Percentiles rank a stretch among this genome's conserved stretches.
phyloP scores from a whole-genome alignment of 2,329 filamentous ascomycete species.

The Uncinocarpus reesii region DNA sequence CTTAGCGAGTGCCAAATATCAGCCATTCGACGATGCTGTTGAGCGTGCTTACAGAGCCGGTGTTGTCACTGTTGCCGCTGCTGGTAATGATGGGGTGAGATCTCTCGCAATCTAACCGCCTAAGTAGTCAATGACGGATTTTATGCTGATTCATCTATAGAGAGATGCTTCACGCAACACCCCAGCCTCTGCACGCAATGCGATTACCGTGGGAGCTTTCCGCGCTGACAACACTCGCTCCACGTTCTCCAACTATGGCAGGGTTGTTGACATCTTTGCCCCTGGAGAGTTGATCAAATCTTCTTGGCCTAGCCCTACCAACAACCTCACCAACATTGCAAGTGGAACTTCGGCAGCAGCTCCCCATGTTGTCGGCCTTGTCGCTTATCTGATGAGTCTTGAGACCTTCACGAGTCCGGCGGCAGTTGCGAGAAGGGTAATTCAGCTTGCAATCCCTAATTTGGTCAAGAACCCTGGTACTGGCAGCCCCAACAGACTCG shows the following conservation, averaged over 20 bases:
- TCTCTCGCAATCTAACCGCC: too few relatives aligned
- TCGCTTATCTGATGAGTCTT: conserved; percentile 40
- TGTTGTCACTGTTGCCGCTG: conserved; percentile 10
- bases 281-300: conserved; percentile 45
- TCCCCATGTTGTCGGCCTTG: conserved; percentile 44
- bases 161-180: conserved; percentile 26
- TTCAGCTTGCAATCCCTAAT: conserved; percentile 10
- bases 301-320: conserved; percentile 39
- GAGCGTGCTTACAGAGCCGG: conserved; percentile 13
- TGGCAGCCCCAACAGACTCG: conserved; percentile 11
- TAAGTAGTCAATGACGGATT: too few relatives aligned
- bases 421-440: conserved; percentile 7
- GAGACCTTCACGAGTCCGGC: conserved; percentile 5
- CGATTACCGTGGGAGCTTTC: conserved; percentile 34
- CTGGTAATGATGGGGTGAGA: conserved; percentile 13
- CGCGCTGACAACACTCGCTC: conserved; percentile 26
- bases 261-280: conserved; percentile 47
- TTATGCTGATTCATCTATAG: conserved; percentile 1
- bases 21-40: conserved; percentile 13
- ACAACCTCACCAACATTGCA: conserved; percentile 35
- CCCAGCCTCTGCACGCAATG: conserved; percentile 32
- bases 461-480: conserved; percentile 7
- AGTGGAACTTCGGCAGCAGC: conserved; percentile 30
- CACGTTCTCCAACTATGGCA: conserved; percentile 35
- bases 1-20: conserved; percentile 10